These are phyloP conservation scores for Hirschfeldia incana DNA, from an alignment of 345 rosid genomes.

Conservation along the genomic window DNA sequence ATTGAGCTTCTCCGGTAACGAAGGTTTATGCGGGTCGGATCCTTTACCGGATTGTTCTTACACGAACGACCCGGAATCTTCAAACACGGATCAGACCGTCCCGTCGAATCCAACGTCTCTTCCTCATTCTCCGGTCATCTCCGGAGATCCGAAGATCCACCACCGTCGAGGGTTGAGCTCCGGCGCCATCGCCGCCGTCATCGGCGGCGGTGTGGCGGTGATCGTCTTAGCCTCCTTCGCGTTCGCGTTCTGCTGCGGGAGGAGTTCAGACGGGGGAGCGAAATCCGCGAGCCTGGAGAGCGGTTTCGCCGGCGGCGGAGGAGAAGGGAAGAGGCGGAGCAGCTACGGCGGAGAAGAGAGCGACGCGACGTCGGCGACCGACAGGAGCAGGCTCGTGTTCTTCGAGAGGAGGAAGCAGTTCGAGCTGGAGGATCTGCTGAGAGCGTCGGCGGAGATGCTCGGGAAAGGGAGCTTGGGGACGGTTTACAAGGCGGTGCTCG, in stretches of 20 bases:
- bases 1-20: constrained; percentile 70
- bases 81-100: constrained; percentile 49
- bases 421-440: constrained; percentile 80
- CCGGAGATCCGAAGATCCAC: neutral
- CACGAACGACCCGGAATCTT: constrained; percentile 47
- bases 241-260: constrained; percentile 70
- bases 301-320: constrained; percentile 60
- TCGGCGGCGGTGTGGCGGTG: constrained; percentile 61
- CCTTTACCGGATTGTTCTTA: constrained; percentile 67
- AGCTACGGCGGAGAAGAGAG: constrained; percentile 56
- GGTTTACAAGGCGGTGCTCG: constrained; percentile 88
- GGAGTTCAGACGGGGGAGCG: constrained; percentile 40
- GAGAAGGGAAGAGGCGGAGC: constrained; percentile 50
- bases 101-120: constrained; percentile 79
- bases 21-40: constrained; percentile 72
- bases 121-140: constrained; percentile 51
- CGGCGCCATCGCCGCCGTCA: constrained; percentile 64
- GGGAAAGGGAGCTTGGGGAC: constrained; percentile 95
- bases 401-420: constrained; percentile 75
- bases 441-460: constrained; percentile 96
- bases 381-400: constrained; percentile 74
- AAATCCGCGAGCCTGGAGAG: constrained; percentile 48
- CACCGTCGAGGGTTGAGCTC: constrained; percentile 51
- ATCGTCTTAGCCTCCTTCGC: constrained; percentile 57
- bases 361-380: constrained; percentile 73